Evolutionary conservation across 305 asterid genomes (phyloP).

Genomic region (Solanum hybrid): DNA sequence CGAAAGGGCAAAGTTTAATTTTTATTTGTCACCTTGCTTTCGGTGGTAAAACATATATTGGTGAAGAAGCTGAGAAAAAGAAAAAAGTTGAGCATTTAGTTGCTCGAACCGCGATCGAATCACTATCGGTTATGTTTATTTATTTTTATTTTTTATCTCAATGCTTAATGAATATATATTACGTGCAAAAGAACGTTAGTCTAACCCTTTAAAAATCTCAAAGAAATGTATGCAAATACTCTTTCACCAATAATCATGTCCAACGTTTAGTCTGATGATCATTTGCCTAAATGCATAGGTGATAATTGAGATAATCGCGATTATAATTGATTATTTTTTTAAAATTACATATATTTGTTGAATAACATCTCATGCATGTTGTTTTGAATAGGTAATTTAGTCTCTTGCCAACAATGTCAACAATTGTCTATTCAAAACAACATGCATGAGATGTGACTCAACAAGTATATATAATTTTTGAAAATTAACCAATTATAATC

Average conservation of each 20-base stretch:
- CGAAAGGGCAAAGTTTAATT: not conserved
- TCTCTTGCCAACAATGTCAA: not conserved
- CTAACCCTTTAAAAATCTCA: not conserved
- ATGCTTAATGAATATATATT: too few species aligned
- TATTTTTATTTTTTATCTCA: too few species aligned
- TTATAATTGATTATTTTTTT: not conserved
- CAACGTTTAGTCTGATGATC: not conserved
- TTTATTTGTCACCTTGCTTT: conserved; percentile 10
- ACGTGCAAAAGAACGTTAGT: too few species aligned
- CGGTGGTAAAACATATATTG: conserved; percentile 7
- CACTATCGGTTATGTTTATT: conserved; percentile 5
- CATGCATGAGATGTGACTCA: not conserved
- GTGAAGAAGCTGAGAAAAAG: conserved; percentile 17
- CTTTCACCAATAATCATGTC: conserved; percentile 11
- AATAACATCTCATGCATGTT: not conserved
- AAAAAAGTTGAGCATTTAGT: conserved; percentile 18
- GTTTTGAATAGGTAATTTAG: not conserved
- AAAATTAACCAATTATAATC: not conserved
- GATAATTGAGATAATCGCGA: not conserved
- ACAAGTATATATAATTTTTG: not conserved
- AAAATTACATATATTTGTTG: not conserved
- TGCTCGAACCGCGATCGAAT: conserved; percentile 3
- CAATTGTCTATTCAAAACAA: not conserved
- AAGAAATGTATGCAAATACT: conserved; percentile 13
- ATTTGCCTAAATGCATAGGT: not conserved